phyloP scores from a whole-genome alignment of 2,329 filamentous ascomycete species.

The Harringtonia aguacate region DNA sequence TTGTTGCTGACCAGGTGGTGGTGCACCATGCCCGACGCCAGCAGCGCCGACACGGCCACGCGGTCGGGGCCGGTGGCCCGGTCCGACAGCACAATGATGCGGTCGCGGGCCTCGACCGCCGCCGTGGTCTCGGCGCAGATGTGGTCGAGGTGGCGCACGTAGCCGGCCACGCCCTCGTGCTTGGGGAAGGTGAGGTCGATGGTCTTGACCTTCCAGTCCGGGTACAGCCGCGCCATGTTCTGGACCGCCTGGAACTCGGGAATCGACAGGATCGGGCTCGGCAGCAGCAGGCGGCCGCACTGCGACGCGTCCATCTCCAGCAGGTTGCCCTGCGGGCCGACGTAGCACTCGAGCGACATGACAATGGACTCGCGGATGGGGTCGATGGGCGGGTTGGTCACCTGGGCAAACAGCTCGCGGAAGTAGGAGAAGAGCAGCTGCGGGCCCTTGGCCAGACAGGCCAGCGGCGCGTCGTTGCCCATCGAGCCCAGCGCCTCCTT shows the following conservation, averaged over 20 bases:
- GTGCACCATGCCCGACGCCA: too few relatives aligned
- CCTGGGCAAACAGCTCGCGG: slow-evolving; percentile 93
- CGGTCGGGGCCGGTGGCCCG: too few relatives aligned
- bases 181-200: too few relatives aligned
- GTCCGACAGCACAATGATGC: too few relatives aligned
- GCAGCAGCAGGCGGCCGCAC: slow-evolving; percentile 74
- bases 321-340: slow-evolving; percentile 90
- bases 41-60: too few relatives aligned
- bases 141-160: too few relatives aligned
- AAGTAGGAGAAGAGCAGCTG: slow-evolving; percentile 93
- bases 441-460: slow-evolving; percentile 81
- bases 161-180: too few relatives aligned
- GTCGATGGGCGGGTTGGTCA: slow-evolving; percentile 95
- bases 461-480: slow-evolving; percentile 92
- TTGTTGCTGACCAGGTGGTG: too few relatives aligned
- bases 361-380: slow-evolving; percentile 95
- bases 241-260: slow-evolving; percentile 83
- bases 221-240: slow-evolving; percentile 61
- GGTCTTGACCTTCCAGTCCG: slow-evolving; percentile 78
- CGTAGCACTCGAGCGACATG: slow-evolving; percentile 95
- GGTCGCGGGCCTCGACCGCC: too few relatives aligned
- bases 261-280: slow-evolving; percentile 80
- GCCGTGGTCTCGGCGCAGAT: too few relatives aligned
- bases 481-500: slow-evolving; percentile 96
- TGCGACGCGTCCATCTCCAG: slow-evolving; percentile 88